phyloP scores from a whole-genome alignment of 306 rosid species.

The Vicia sativa region DNA sequence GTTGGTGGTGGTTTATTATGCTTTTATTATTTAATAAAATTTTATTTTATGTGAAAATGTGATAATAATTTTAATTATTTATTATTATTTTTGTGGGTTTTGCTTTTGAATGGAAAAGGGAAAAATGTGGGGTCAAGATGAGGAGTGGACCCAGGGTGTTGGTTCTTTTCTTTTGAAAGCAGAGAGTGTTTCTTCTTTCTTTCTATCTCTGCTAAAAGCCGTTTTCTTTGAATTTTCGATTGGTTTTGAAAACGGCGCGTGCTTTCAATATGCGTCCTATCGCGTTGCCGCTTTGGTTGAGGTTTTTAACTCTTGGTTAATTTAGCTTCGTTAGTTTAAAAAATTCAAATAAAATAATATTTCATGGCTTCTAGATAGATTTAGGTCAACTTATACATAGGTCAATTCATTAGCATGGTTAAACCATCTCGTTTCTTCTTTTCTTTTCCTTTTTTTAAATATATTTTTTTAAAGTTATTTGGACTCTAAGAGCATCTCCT shows the following conservation, averaged over 20 bases:
- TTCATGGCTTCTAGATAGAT: too few species aligned
- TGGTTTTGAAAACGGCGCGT: constrained; percentile 10
- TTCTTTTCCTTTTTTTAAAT: too few species aligned
- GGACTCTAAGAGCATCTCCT: too few species aligned
- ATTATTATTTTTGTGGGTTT: too few species aligned
- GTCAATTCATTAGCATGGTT: too few species aligned
- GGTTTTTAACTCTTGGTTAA: too few species aligned
- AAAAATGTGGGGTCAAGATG: background rate
- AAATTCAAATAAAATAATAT: too few species aligned
- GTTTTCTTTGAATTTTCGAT: constrained; percentile 36
- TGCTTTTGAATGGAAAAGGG: background rate
- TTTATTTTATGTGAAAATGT: background rate
- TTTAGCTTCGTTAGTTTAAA: too few species aligned
- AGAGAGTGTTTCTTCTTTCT: background rate
- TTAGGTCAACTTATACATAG: too few species aligned
- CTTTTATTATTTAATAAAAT: constrained; percentile 25
- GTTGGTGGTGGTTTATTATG: constrained; percentile 31
- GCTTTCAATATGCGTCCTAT: background rate
- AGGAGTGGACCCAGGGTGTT: constrained; percentile 51
- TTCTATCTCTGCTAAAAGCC: constrained; percentile 23
- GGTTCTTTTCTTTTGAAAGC: constrained; percentile 55
- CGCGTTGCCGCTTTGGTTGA: background rate
- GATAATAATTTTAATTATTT: background rate
- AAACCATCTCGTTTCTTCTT: too few species aligned
- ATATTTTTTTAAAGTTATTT: too few species aligned